These are phyloP conservation scores for Tranzscheliella williamsii DNA, from an alignment of 1,284 basidiomycete species.

Conservation along the genomic window DNA sequence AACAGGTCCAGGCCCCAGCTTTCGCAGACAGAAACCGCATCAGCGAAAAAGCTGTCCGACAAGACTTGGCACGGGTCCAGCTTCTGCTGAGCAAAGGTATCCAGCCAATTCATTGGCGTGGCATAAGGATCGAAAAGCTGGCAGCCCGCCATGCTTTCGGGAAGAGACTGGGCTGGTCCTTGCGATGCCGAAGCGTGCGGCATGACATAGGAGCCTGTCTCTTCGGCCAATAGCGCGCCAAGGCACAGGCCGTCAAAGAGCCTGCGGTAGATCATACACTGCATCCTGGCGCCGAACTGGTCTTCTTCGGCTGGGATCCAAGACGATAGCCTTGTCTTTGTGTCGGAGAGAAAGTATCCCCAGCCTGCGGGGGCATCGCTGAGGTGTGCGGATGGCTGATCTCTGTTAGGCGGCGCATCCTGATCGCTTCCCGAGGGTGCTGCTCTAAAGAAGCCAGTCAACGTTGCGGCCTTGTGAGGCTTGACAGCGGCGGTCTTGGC, in stretches of 20 bases:
- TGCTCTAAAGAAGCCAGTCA: conserved; percentile 15
- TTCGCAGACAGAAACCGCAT: conserved; percentile 23
- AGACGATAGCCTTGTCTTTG: conserved; percentile 46
- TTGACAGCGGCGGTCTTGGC: not conserved
- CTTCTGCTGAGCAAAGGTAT: conserved; percentile 10
- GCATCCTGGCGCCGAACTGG: conserved; percentile 42
- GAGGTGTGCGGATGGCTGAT: no score
- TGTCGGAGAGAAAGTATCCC: conserved; percentile 43
- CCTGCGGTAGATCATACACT: conserved; percentile 56
- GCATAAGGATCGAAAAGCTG: conserved; percentile 17
- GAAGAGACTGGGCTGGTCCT: not conserved
- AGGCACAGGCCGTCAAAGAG: conserved; percentile 39
- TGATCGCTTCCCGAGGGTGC: not conserved
- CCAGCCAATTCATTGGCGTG: conserved; percentile 20
- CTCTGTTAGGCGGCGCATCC: not conserved
- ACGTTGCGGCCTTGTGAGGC: not conserved
- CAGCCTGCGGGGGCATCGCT: conserved; percentile 2
- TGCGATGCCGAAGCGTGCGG: no score
- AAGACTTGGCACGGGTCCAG: conserved; percentile 25
- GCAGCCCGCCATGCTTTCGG: not conserved
- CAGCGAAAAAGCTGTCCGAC: conserved; percentile 21
- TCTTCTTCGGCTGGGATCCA: conserved; percentile 36
- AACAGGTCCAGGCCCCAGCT: conserved; percentile 21
- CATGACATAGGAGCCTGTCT: not conserved
- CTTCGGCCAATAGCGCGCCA: conserved; percentile 7